Conservation (phyloP, 1,284 basidiomycete genomes). For the Rhizoctonia solani region DNA sequence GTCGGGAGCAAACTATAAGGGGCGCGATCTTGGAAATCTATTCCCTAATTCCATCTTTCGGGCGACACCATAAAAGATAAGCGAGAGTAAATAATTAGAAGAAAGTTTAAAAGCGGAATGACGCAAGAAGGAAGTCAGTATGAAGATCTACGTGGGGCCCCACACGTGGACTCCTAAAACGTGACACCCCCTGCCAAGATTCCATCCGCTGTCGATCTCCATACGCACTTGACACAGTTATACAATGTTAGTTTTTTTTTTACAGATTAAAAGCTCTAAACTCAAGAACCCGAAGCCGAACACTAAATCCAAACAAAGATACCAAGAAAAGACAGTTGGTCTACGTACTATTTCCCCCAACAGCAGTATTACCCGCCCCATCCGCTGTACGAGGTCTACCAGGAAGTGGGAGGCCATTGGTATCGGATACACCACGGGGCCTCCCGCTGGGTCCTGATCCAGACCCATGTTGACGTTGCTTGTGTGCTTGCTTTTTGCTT, state of each 20-base stretch:
- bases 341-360: conserved; percentile 31
- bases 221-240: neutral
- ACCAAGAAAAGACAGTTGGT: neutral
- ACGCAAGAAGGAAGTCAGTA: neutral
- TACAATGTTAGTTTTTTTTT: neutral
- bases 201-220: neutral
- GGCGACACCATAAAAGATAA: conserved; percentile 14
- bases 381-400: conserved; percentile 22
- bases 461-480: conserved; percentile 31
- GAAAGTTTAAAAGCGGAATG: neutral
- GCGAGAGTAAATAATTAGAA: conserved; percentile 13
- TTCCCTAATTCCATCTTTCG: neutral
- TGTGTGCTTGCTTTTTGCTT: conserved; percentile 32
- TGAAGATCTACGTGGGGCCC: conserved; percentile 9
- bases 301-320: neutral
- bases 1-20: neutral
- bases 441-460: conserved; percentile 21
- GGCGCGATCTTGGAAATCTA: neutral
- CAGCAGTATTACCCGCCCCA: neutral
- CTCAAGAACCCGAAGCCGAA: neutral
- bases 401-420: neutral
- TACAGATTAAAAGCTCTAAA: conserved; percentile 17
- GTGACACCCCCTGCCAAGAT: neutral
- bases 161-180: conserved; percentile 3
- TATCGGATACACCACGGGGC: conserved; percentile 31